Evolutionary conservation across 2,329 filamentous ascomycete species (phyloP).

Genomic region (Clathrospora elynae): DNA sequence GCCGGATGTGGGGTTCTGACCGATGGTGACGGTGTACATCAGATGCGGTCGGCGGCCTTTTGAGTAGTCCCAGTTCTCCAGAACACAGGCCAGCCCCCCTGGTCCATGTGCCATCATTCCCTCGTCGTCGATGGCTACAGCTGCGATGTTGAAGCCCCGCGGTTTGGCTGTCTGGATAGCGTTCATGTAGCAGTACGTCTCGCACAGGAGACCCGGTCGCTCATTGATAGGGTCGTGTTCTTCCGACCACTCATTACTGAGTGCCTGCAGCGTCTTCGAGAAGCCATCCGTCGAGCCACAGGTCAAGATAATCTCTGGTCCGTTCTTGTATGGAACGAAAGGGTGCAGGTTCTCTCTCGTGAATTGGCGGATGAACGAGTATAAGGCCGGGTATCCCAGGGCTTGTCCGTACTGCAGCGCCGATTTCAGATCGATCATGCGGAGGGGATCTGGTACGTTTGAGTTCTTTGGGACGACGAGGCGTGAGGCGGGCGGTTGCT

Average conservation of each 20-base stretch:
- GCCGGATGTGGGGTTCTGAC: constrained; percentile 85
- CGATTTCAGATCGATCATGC: constrained; percentile 78
- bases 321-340: constrained; percentile 75
- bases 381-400: constrained; percentile 78
- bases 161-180: constrained; percentile 70
- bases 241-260: constrained; percentile 76
- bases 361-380: constrained; percentile 79
- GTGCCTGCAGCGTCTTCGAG: constrained; percentile 73
- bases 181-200: constrained; percentile 81
- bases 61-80: constrained; percentile 79
- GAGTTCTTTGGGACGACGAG: constrained; percentile 75
- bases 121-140: constrained; percentile 75
- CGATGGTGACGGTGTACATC: constrained; percentile 90
- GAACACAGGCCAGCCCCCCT: constrained; percentile 75
- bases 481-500: constrained; percentile 50
- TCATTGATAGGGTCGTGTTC: constrained; percentile 69
- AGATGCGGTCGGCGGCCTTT: constrained; percentile 79
- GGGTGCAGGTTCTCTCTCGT: constrained; percentile 77
- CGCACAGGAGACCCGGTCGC: constrained; percentile 77
- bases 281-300: constrained; percentile 87
- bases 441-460: constrained; percentile 61
- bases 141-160: constrained; percentile 71
- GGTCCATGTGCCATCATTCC: constrained; percentile 78
- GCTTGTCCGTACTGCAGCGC: constrained; percentile 88
- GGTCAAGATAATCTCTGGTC: constrained; percentile 78